A percentile compares a stretch with the other conserved stretches of the same genome.
phyloP scores from a whole-genome alignment of 1,139 yeast species.

The Kurtzmaniella quercitrusa region DNA sequence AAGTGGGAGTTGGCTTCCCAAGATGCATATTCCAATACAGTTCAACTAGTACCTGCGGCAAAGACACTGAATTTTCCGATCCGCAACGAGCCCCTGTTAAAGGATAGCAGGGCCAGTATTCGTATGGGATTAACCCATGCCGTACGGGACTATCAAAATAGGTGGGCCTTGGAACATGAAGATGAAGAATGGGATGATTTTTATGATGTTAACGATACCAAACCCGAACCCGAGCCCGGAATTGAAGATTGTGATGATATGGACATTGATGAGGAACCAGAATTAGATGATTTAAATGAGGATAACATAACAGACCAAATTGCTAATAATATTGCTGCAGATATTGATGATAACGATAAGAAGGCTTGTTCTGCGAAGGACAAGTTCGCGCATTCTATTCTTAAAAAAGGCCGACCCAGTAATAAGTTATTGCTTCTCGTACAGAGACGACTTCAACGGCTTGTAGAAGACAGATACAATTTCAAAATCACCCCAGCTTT shows the following conservation, averaged over 20 bases:
- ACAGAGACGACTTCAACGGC: constrained; percentile 6
- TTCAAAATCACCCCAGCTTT: constrained; percentile 1
- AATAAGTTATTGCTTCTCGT: constrained; percentile 5
- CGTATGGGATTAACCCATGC: constrained; percentile 1
- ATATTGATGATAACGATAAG: too few species aligned
- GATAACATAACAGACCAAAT: too few species aligned
- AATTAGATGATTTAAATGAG: neutral
- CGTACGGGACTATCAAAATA: neutral
- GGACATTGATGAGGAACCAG: neutral
- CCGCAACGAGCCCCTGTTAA: constrained; percentile 1
- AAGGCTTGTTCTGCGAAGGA: too few species aligned
- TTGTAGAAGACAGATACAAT: constrained; percentile 7
- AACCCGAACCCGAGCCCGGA: neutral
- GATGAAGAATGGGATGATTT: constrained; percentile 1
- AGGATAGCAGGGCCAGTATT: constrained; percentile 1
- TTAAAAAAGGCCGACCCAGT: neutral
- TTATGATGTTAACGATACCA: neutral
- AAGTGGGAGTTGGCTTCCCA: constrained; percentile 1
- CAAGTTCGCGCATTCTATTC: too few species aligned
- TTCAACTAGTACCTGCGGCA: neutral
- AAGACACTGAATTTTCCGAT: neutral
- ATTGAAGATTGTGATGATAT: neutral
- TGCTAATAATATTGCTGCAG: too few species aligned
- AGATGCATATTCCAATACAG: neutral
- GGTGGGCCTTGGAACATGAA: neutral